phyloP scores from a whole-genome alignment of 2,329 filamentous ascomycete species.

The Sphaerulina populicola region DNA sequence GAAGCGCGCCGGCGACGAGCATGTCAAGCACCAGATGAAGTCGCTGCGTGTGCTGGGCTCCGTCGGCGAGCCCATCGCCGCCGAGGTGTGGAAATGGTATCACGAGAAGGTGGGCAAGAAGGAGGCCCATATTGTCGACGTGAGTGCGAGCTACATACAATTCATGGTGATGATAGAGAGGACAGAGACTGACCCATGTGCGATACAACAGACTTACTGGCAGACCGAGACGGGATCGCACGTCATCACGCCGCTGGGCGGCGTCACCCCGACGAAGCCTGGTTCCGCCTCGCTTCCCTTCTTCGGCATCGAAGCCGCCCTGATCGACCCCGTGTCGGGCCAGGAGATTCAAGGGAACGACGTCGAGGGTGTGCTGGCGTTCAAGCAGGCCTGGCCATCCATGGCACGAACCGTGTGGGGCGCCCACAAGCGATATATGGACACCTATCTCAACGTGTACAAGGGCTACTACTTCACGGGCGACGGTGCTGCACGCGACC shows the following conservation, averaged over 20 bases:
- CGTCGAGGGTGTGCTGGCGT: constrained; percentile 90
- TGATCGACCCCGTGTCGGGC: constrained; percentile 92
- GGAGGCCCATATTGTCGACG: constrained; percentile 86
- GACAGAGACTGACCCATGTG: constrained; percentile 16
- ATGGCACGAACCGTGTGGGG: constrained; percentile 98
- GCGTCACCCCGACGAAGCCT: constrained; percentile 92
- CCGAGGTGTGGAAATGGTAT: constrained; percentile 99
- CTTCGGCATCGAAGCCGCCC: constrained; percentile 95
- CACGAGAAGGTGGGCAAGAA: constrained; percentile 90
- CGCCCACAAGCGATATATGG: constrained; percentile 96
- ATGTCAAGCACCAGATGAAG: constrained; percentile 83
- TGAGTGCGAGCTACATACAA: constrained; percentile 45
- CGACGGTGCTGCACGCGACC: constrained; percentile 89
- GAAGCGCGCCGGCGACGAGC: constrained; percentile 90
- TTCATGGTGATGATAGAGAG: not conserved
- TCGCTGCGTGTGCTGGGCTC: constrained; percentile 83
- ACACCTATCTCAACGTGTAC: constrained; percentile 96
- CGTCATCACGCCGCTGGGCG: constrained; percentile 86
- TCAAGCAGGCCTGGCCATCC: constrained; percentile 97
- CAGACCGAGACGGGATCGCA: constrained; percentile 98
- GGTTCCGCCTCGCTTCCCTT: constrained; percentile 93
- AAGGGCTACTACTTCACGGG: constrained; percentile 95
- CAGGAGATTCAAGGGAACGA: constrained; percentile 92
- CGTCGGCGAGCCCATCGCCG: constrained; percentile 93
- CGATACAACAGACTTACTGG: constrained; percentile 75